Evolutionary conservation across 306 rosid genomes (phyloP), one percentile per base, ranked within the genome.

Genomic region (Prunus dulcis): DNA sequence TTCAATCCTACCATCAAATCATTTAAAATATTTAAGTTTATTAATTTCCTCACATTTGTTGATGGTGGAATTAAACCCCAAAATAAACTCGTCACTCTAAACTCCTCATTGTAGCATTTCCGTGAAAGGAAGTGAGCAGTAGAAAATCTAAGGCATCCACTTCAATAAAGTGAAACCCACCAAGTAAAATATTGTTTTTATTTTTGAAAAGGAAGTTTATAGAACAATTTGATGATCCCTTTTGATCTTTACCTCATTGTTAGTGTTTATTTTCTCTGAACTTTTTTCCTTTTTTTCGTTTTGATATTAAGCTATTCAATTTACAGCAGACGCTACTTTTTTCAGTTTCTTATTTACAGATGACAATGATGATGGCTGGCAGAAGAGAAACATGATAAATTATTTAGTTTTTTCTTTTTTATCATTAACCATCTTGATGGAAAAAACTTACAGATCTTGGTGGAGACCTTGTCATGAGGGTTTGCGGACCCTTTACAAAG

Each of bases 401-500:
- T 69, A 73, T 80, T 78, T 73, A 55, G 28, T 53, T 34, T 55
- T 71, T 71, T 67, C 34, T 23, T 25, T 23, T 71, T 67, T 46
- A 20, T 82, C 81, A 80, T 84, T 87, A 88, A 66, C 87, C 93
- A 60, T 78, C 83, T 83, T 81, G 75, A 58, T 74, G 72, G 79
- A 56, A 80, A 73, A 69, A 77, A 74, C 86, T 74, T 62, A 71
- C 84, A 80, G 85, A 76, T 73, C 63, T 74, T 64, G 81, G 75
- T 41, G 74, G 86, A 77, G 86, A 79, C 73, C 82, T 84, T 74
- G 80, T 63, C 84, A 88, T 15, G 74, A 85, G 87, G 86, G 76
- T 77, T 50, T 86, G 96, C 5, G 98, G 98, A 73, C 95, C 91
- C 80, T 79, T 82, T 78, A 89, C 96, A 89, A 92, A 94, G 88